Conservation (phyloP, 371 early-diverging fungal genomes). For the Blakeslea trispora region DNA sequence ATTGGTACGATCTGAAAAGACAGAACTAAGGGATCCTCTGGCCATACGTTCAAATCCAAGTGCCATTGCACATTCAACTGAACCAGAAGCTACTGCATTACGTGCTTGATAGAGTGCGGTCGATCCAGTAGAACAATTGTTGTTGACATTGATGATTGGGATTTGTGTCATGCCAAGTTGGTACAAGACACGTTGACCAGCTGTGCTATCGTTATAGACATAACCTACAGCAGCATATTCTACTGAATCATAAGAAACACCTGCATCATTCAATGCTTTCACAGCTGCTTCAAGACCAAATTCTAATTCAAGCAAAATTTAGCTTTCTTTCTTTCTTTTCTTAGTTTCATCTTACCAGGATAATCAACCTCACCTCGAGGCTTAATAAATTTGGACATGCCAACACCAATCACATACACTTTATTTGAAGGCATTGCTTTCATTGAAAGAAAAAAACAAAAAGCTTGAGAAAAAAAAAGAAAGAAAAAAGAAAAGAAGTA, state of each 20-base stretch:
- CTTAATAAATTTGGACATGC: slow-evolving; percentile 71
- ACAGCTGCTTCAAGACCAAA: slow-evolving; percentile 73
- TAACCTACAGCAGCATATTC: slow-evolving; percentile 67
- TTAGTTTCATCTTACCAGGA: slow-evolving; percentile 60
- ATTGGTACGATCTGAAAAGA: slow-evolving; percentile 66
- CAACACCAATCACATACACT: slow-evolving; percentile 62
- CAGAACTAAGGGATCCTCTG: slow-evolving; percentile 57
- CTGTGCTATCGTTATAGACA: slow-evolving; percentile 70
- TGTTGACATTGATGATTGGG: slow-evolving; percentile 71
- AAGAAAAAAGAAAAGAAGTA: not conserved
- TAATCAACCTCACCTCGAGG: slow-evolving; percentile 62
- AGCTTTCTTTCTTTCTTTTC: too few species aligned
- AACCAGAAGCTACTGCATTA: slow-evolving; percentile 65
- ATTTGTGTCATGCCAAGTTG: slow-evolving; percentile 72
- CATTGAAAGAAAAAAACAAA: slow-evolving; percentile 2
- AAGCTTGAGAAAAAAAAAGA: slow-evolving; percentile 1
- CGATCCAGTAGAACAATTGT: slow-evolving; percentile 82
- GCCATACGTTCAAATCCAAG: slow-evolving; percentile 83
- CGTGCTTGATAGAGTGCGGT: slow-evolving; percentile 77
- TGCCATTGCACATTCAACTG: slow-evolving; percentile 74
- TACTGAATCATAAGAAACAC: slow-evolving; percentile 66
- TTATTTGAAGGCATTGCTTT: slow-evolving; percentile 28
- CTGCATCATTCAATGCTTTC: slow-evolving; percentile 75
- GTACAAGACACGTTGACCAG: slow-evolving; percentile 75
- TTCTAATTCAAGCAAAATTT: slow-evolving; percentile 52